Conservation (phyloP, 1,284 basidiomycete genomes). For the Testicularia cyperi region DNA sequence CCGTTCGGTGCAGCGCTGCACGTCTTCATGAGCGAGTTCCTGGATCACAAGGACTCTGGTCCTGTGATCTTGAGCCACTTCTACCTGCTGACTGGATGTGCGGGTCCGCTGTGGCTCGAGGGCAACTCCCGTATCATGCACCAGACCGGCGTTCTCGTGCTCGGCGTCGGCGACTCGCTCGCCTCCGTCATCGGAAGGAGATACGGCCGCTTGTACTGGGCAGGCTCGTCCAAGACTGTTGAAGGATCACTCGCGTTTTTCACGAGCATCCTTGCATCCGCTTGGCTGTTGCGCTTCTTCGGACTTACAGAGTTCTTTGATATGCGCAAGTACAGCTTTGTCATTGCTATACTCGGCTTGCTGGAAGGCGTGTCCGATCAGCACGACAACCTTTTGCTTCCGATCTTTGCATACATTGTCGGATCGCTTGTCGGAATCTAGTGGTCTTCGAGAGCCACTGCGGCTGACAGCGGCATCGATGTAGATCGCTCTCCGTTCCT, state of each 20-base stretch:
- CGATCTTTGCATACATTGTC: constrained; percentile 49
- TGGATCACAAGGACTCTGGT: constrained; percentile 91
- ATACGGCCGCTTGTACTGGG: constrained; percentile 79
- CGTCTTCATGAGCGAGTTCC: constrained; percentile 89
- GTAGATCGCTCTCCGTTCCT: too few relatives aligned
- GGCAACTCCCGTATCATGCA: constrained; percentile 62
- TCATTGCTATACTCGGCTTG: constrained; percentile 37
- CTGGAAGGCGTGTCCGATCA: constrained; percentile 57
- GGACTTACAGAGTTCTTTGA: constrained; percentile 62
- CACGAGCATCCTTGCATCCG: constrained; percentile 70
- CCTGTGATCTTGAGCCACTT: constrained; percentile 97
- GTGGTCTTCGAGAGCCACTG: too few relatives aligned
- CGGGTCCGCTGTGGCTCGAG: constrained; percentile 90
- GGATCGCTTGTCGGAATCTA: constrained; percentile 36
- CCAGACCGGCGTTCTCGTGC: constrained; percentile 84
- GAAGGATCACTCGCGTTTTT: constrained; percentile 86
- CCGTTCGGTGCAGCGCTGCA: constrained; percentile 92
- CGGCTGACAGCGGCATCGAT: too few relatives aligned
- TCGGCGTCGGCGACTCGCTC: constrained; percentile 91
- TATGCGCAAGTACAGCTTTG: constrained; percentile 23
- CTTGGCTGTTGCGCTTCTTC: constrained; percentile 71
- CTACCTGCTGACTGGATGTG: constrained; percentile 92
- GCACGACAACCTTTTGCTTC: constrained; percentile 58
- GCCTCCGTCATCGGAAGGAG: constrained; percentile 88
- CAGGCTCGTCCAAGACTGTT: constrained; percentile 79